A percentile compares a stretch with the other conserved stretches of the same genome.
Evolutionary conservation across 228 moss, liverwort and hornwort species (phyloP).

Genomic region (Sphagnum magellanicum): DNA sequence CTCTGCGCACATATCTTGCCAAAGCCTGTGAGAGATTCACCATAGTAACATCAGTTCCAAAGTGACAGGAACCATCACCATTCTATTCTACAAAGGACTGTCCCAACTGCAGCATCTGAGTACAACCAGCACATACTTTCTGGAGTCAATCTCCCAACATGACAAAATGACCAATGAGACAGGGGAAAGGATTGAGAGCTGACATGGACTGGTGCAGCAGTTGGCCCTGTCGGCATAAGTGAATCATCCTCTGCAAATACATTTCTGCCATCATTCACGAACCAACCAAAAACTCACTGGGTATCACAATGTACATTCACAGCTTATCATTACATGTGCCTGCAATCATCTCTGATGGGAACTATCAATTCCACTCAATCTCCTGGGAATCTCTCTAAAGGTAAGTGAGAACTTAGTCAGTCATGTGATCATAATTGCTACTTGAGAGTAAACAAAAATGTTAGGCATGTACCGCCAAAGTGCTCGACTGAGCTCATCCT

Average conservation of each 20-base stretch:
- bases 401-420: not conserved
- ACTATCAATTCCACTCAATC: not conserved
- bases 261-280: conserved; percentile 44
- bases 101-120: not conserved
- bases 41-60: not conserved
- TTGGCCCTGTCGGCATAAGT: conserved; percentile 68
- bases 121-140: not conserved
- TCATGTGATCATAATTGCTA: too few relatives aligned
- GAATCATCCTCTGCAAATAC: conserved; percentile 91
- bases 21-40: conserved; percentile 42
- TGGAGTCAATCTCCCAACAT: not conserved
- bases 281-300: conserved; percentile 8
- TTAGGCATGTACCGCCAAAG: conserved; percentile 63
- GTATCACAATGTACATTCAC: conserved; percentile 5
- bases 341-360: not conserved
- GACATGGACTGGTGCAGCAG: conserved; percentile 70
- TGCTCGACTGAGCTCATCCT: conserved; percentile 85
- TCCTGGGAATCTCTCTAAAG: not conserved
- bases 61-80: not conserved
- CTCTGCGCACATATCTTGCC: conserved; percentile 70
- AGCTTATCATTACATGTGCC: not conserved
- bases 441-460: not conserved
- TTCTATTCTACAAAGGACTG: not conserved
- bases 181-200: not conserved
- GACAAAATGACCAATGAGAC: not conserved